A percentile compares a stretch with the other conserved stretches of the same genome.
Evolutionary conservation across 768 basidiomycete genomes (phyloP).

Genomic region (Dioszegia crocea): DNA sequence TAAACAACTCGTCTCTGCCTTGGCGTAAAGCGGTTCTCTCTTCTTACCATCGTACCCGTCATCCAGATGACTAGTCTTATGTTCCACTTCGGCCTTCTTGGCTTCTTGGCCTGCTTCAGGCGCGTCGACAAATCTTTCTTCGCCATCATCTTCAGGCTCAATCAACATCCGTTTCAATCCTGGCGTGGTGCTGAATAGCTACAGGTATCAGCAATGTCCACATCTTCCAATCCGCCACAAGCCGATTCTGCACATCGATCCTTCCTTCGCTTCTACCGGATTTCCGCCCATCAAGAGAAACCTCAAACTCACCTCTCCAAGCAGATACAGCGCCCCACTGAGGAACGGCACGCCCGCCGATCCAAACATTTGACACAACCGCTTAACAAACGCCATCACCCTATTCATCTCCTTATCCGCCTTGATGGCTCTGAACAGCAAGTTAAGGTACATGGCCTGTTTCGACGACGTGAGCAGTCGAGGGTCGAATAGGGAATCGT

Average conservation of each 20-base stretch:
- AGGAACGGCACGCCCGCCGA: conserved; percentile 78
- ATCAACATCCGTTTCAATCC: conserved; percentile 56
- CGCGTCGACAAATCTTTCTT: conserved; percentile 48
- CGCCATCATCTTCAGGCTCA: conserved; percentile 50
- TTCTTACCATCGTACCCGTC: conserved; percentile 77
- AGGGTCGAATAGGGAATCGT: conserved; percentile 78
- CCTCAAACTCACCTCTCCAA: conserved; percentile 74
- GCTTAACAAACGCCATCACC: conserved; percentile 71
- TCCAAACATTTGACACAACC: conserved; percentile 75
- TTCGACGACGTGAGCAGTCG: conserved; percentile 79
- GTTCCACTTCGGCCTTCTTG: background rate
- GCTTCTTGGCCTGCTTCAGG: conserved; percentile 21
- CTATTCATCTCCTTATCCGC: conserved; percentile 60
- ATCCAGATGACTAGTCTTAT: conserved; percentile 9
- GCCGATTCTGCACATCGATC: no score
- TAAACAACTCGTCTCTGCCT: conserved; percentile 71
- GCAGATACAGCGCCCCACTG: conserved; percentile 77
- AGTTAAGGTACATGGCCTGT: conserved; percentile 93
- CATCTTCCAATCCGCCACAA: conserved; percentile 38
- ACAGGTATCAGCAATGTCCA: conserved; percentile 17
- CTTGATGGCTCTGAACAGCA: conserved; percentile 86
- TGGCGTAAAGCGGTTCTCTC: conserved; percentile 80
- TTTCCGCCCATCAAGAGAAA: no score
- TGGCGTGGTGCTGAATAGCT: conserved; percentile 58
- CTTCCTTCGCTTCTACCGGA: no score